Percentiles rank a stretch among this genome's conserved stretches.
These are phyloP conservation scores for Apiotrichum brassicae DNA, from an alignment of 1,284 basidiomycete genomes.

Conservation along the genomic window DNA sequence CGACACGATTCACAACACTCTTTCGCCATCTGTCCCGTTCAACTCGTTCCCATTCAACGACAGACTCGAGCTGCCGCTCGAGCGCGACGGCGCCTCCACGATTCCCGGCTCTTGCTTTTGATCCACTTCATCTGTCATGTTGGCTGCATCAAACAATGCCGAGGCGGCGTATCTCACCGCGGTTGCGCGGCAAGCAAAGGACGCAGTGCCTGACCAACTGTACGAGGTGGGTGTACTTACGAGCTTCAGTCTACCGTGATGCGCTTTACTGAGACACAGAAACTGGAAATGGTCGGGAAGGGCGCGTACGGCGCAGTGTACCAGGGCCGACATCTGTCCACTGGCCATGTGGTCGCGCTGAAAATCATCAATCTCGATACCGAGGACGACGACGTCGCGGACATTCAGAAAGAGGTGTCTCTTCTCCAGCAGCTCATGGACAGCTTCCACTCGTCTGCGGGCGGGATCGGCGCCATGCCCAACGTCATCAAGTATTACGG, in stretches of 20 bases:
- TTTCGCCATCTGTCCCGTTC: no score
- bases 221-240: constrained; percentile 31
- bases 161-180: constrained; percentile 39
- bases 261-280: constrained; percentile 31
- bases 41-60: no score
- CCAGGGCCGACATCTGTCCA: constrained; percentile 76
- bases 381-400: constrained; percentile 89
- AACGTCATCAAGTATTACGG: constrained; percentile 97
- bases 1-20: no score
- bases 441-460: constrained; percentile 46
- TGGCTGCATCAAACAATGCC: constrained; percentile 5
- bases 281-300: constrained; percentile 78
- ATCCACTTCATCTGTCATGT: neutral
- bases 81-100: no score
- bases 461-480: constrained; percentile 24
- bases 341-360: constrained; percentile 82
- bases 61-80: no score
- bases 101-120: no score
- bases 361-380: constrained; percentile 99
- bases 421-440: constrained; percentile 73
- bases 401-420: constrained; percentile 94
- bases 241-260: neutral
- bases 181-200: constrained; percentile 38
- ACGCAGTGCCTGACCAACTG: constrained; percentile 32
- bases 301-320: constrained; percentile 95